Evolutionary conservation across 345 rosid genomes (phyloP).

Genomic region (Jatropha curcas): DNA sequence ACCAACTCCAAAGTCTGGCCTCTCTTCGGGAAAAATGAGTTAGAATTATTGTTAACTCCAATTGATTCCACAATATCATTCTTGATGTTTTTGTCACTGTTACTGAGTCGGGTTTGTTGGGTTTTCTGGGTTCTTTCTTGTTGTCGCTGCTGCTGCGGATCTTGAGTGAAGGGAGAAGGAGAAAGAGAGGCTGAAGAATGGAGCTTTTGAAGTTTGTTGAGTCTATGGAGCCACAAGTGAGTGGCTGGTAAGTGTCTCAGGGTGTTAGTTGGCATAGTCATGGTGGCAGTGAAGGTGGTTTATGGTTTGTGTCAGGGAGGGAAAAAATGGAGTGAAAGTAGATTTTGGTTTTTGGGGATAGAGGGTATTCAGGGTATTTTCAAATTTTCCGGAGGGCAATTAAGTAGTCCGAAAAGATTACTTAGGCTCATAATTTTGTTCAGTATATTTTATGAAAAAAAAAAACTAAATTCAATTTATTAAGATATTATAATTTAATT

Average conservation of each 20-base stretch:
- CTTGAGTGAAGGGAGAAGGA: constrained; percentile 22
- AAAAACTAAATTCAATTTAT: no score
- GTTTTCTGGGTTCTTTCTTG: constrained; percentile 8
- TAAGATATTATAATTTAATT: no score
- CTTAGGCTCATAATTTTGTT: no score
- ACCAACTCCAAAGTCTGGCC: constrained; percentile 78
- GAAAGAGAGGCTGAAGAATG: constrained; percentile 38
- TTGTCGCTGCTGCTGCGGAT: constrained; percentile 21
- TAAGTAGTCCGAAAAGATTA: no score
- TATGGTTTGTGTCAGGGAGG: background rate
- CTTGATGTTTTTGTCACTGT: background rate
- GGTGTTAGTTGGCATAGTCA: constrained; percentile 42
- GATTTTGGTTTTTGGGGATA: background rate
- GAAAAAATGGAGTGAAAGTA: background rate
- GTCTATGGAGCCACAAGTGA: constrained; percentile 34
- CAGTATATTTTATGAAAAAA: no score
- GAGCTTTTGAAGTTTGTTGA: constrained; percentile 34
- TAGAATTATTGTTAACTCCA: constrained; percentile 12
- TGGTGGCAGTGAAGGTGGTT: constrained; percentile 10
- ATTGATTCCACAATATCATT: background rate
- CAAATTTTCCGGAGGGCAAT: background rate
- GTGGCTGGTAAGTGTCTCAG: constrained; percentile 36
- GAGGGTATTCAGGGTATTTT: background rate
- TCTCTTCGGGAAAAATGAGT: constrained; percentile 69
- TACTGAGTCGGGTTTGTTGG: constrained; percentile 11